Conservation (phyloP, 257 asterid genomes). For the Asclepias syriaca region DNA sequence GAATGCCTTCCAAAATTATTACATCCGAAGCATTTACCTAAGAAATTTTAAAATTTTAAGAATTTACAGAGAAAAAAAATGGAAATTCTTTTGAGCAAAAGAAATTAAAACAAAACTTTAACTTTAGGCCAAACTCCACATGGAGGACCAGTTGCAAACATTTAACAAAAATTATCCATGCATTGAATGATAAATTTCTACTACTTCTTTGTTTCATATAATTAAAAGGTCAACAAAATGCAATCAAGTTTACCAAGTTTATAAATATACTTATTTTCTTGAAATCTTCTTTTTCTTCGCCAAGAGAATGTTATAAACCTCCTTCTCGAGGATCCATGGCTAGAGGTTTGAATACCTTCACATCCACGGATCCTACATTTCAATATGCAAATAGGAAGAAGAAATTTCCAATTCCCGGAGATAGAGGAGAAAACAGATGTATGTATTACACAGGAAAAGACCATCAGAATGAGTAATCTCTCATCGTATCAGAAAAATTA, state of each 20-base stretch:
- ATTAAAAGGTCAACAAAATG: background rate
- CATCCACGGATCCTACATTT: background rate
- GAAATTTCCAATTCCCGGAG: background rate
- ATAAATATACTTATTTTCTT: background rate
- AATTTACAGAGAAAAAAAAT: too few relatives aligned
- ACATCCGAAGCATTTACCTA: constrained; percentile 98
- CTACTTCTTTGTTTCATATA: background rate
- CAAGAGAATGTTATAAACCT: background rate
- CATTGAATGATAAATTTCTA: background rate
- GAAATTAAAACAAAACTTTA: background rate
- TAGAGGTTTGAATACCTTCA: background rate
- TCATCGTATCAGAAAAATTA: constrained; percentile 2
- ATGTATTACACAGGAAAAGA: background rate
- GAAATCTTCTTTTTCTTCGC: background rate
- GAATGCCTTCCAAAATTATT: constrained; percentile 95
- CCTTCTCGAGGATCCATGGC: background rate
- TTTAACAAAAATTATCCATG: background rate
- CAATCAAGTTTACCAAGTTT: background rate
- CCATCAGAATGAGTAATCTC: background rate
- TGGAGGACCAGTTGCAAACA: background rate
- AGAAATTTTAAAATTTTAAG: background rate
- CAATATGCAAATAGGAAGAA: background rate
- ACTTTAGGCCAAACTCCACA: background rate
- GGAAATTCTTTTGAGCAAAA: background rate
- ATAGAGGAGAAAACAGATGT: background rate